Evolutionary conservation across 495 filamentous ascomycete genomes (phyloP).

Genomic region (Lentithecium fluviatile): DNA sequence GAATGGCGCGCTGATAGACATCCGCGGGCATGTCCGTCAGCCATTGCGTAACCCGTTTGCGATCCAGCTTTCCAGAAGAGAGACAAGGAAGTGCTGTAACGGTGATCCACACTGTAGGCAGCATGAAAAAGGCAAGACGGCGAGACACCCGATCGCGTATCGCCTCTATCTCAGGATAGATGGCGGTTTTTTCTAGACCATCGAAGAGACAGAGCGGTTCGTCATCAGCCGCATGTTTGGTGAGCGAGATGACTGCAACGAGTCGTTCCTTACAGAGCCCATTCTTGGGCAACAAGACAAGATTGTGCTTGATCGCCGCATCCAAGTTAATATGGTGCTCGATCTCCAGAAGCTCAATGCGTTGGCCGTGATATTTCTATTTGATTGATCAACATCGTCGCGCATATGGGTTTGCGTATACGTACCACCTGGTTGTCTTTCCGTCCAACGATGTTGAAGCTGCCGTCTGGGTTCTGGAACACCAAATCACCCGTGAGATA

Average conservation of each 20-base stretch:
- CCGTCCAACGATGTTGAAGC: conserved; percentile 30
- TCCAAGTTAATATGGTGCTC: conserved; percentile 34
- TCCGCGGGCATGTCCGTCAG: conserved; percentile 17
- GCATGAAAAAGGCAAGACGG: conserved; percentile 23
- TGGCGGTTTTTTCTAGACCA: conserved; percentile 4
- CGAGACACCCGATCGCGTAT: conserved; percentile 8
- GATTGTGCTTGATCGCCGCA: conserved; percentile 5
- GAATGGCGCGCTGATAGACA: conserved; percentile 21
- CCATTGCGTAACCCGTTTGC: conserved; percentile 26
- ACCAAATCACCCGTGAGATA: conserved; percentile 37
- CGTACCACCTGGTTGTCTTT: conserved; percentile 36
- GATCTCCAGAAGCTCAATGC: conserved; percentile 37
- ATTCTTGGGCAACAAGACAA: conserved; percentile 21
- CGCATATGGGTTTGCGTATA: background rate
- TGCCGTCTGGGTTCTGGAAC: conserved; percentile 30
- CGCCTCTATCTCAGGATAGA: conserved; percentile 6
- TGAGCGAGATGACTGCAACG: conserved; percentile 21
- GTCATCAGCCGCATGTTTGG: background rate
- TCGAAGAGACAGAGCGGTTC: conserved; percentile 18
- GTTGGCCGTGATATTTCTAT: conserved; percentile 36
- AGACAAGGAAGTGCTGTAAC: conserved; percentile 18
- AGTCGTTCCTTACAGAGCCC: conserved; percentile 28
- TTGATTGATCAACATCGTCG: background rate
- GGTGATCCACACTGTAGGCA: conserved; percentile 26
- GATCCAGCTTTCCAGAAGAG: conserved; percentile 28